Conservation (phyloP, 2,329 filamentous ascomycete genomes). For the Pezicula neosporulosa region DNA sequence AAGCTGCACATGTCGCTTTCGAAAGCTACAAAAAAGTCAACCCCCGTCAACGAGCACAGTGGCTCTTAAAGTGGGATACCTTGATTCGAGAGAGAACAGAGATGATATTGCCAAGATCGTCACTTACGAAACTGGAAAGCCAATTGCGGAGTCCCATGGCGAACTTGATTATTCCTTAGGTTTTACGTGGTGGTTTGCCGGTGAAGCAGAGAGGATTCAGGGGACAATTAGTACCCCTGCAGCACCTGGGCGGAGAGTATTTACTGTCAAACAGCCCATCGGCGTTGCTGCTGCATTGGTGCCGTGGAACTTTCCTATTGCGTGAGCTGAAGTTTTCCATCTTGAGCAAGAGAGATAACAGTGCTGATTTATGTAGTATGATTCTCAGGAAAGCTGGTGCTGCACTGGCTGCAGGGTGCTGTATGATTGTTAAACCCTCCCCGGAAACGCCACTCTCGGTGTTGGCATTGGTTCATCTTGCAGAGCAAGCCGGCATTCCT, state of each 20-base stretch:
- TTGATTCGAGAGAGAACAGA: slow-evolving; percentile 57
- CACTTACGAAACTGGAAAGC: slow-evolving; percentile 56
- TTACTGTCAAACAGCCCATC: slow-evolving; percentile 73
- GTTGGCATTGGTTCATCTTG: slow-evolving; percentile 50
- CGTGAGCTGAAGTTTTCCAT: slow-evolving; percentile 29
- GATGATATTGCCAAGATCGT: slow-evolving; percentile 62
- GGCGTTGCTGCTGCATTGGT: slow-evolving; percentile 66
- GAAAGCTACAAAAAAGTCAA: slow-evolving; percentile 55
- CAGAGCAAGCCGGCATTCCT: slow-evolving; percentile 51
- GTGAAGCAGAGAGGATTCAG: slow-evolving; percentile 58
- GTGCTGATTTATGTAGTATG: slow-evolving; percentile 34
- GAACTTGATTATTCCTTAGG: slow-evolving; percentile 50
- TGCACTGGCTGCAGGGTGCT: slow-evolving; percentile 68
- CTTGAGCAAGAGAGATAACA: not conserved
- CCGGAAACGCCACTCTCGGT: slow-evolving; percentile 62
- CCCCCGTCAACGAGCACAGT: slow-evolving; percentile 57
- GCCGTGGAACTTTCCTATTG: slow-evolving; percentile 71
- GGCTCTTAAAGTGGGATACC: slow-evolving; percentile 61
- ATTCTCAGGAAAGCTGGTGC: slow-evolving; percentile 65
- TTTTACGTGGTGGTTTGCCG: slow-evolving; percentile 53
- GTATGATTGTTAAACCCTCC: slow-evolving; percentile 71
- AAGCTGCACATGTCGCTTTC: slow-evolving; percentile 58
- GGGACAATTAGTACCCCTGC: slow-evolving; percentile 59
- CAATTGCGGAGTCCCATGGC: slow-evolving; percentile 45
- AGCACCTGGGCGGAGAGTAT: slow-evolving; percentile 58